phyloP scores from a whole-genome alignment of 768 basidiomycete species.

The Dentipellis sp. region DNA sequence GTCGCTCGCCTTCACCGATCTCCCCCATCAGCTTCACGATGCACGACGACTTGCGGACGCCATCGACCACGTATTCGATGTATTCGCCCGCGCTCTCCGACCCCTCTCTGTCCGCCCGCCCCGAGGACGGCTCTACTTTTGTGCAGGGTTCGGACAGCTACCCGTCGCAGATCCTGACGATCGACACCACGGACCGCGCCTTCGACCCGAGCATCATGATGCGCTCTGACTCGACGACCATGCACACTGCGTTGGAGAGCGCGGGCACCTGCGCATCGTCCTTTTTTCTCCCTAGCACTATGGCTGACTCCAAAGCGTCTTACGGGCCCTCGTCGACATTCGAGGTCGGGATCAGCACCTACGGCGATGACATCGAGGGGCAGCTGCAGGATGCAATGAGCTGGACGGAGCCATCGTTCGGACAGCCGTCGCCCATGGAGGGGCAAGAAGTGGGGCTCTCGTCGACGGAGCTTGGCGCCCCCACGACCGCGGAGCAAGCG shows the following conservation, averaged over 20 bases:
- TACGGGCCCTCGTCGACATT: conserved; percentile 9
- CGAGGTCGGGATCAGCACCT: conserved; percentile 15
- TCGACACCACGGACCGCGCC: conserved; percentile 5
- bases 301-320: conserved; percentile 10
- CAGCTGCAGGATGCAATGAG: conserved; percentile 13
- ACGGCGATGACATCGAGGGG: conserved; percentile 11
- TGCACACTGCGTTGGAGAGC: conserved; percentile 15
- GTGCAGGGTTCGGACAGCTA: conserved; percentile 3
- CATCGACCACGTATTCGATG: conserved; percentile 14
- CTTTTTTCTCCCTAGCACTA: conserved; percentile 7
- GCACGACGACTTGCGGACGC: conserved; percentile 12
- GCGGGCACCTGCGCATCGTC: conserved; percentile 6
- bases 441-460: conserved; percentile 4
- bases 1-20: conserved; percentile 6
- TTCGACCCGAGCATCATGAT: conserved; percentile 14
- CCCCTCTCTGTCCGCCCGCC: conserved; percentile 6
- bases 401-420: conserved; percentile 12
- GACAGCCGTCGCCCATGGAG: conserved; percentile 3
- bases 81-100: conserved; percentile 14
- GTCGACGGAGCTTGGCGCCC: conserved; percentile 10
- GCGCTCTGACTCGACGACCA: conserved; percentile 11
- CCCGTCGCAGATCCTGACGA: conserved; percentile 6
- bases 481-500: conserved; percentile 7
- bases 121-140: conserved; percentile 9
- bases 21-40: conserved; percentile 11